A percentile compares a stretch with the other conserved stretches of the same genome.
These are phyloP conservation scores for Gracilaria gracilis DNA, from an alignment of 23 red algal species.

Conservation along the genomic window DNA sequence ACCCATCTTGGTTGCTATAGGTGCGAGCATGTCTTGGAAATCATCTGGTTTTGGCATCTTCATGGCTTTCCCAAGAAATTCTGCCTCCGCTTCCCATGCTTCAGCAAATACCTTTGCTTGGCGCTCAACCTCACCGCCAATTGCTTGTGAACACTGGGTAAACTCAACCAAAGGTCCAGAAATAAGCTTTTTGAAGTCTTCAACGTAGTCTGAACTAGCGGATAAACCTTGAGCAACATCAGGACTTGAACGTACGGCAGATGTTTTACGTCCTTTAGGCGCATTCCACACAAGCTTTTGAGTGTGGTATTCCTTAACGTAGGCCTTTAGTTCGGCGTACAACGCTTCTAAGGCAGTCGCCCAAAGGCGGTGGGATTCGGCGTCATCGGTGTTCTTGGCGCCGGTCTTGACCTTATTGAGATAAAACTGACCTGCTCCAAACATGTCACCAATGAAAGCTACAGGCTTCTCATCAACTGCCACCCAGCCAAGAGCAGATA, in stretches of 20 bases:
- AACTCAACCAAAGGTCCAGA: slow-evolving; percentile 49
- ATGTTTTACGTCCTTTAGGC: slow-evolving; percentile 1
- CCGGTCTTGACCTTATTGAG: slow-evolving; percentile 73
- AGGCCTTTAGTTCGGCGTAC: slow-evolving; percentile 68
- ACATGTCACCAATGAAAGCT: slow-evolving; percentile 58
- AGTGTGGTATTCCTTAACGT: slow-evolving; percentile 84
- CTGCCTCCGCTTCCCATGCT: slow-evolving; percentile 74
- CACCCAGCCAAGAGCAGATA: slow-evolving; percentile 80
- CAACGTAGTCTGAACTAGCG: slow-evolving; percentile 37
- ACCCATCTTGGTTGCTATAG: slow-evolving; percentile 73
- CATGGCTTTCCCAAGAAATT: slow-evolving; percentile 65
- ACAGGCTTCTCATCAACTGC: slow-evolving; percentile 67
- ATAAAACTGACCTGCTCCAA: slow-evolving; percentile 78
- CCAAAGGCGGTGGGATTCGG: slow-evolving; percentile 48
- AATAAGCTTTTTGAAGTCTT: slow-evolving; percentile 53
- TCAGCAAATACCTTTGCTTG: slow-evolving; percentile 57
- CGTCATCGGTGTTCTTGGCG: slow-evolving; percentile 61
- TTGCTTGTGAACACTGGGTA: slow-evolving; percentile 21
- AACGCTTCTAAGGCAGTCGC: slow-evolving; percentile 50
- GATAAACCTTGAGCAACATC: slow-evolving; percentile 1
- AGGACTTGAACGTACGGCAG: background rate
- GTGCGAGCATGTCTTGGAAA: slow-evolving; percentile 59
- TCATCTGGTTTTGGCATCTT: slow-evolving; percentile 73
- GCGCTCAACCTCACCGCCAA: slow-evolving; percentile 58
- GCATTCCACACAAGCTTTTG: slow-evolving; percentile 71